Base-by-base conservation (phyloP, 352 stramenopile genomes). In the Phytophthora palmivora region DNA sequence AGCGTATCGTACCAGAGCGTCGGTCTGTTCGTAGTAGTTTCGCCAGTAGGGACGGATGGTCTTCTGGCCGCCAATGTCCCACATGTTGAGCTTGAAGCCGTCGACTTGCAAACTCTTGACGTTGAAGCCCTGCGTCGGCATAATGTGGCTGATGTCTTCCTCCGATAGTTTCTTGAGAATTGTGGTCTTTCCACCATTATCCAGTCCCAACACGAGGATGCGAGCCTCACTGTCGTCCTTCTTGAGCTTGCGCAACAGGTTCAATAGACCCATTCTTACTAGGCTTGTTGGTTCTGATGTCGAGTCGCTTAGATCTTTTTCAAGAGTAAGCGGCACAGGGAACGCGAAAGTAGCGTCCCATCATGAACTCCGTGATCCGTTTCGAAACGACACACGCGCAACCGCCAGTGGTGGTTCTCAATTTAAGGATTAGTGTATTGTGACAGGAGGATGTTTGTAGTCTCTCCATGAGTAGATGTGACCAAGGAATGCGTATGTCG, bases 21-120 rank as follows among this genome's bases (percentile, higher is more conserved):
- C 95, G 2, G 95, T 98, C 67, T 97, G 76, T 83, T 99, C 97
- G 77, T 98, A 99, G 79, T 99, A 99, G 84, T 99, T 99, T 36
- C 97, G 82, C 97, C 97, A 99, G 84, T 99, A 99, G 0, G 97
- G 93, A 16, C 97, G 92, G 53, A 99, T 99, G 26, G 97, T 99
- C 62, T 98, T 98, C 84, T 99, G 98, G 21, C 97, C 98, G 42
- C 97, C 98, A 46, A 99, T 97, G 78, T 99, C 97, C 96, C 96
- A 99, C 63, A 98, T 96, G 74, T 99, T 98, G 53, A 99, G 88
- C 78, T 98, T 98, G 74, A 98, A 98, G 71, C 88, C 91, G 69
- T 97, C 89, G 54, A 97, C 87, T 74, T 97, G 89, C n/a, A 98
- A 71, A 38, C 83, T 97, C 79, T 98, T 98, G 67, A 99, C 95